Conservation (phyloP, 2,329 filamentous ascomycete genomes). For the Trichoderma gracile region DNA sequence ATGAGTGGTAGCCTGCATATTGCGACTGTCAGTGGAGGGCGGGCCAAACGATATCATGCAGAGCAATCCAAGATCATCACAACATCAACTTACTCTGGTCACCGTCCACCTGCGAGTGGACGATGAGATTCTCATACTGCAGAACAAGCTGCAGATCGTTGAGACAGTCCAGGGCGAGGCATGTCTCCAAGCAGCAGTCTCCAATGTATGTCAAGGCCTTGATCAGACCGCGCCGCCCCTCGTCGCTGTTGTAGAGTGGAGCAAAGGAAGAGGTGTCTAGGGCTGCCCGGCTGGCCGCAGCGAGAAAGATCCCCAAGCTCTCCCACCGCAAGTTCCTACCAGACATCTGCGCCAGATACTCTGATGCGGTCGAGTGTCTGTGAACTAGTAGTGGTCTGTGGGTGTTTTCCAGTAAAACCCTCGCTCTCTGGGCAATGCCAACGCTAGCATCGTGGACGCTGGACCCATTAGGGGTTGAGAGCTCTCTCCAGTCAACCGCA, state of each 20-base stretch:
- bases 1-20: constrained; percentile 12
- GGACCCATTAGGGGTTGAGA: neutral
- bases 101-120: constrained; percentile 21
- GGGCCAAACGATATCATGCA: neutral
- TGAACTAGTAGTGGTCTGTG: neutral
- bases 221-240: constrained; percentile 8
- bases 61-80: neutral
- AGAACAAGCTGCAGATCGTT: constrained; percentile 19
- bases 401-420: constrained; percentile 10
- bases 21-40: neutral
- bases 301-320: constrained; percentile 14
- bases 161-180: constrained; percentile 17
- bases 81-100: constrained; percentile 4
- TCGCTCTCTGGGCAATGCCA: constrained; percentile 3
- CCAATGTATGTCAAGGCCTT: constrained; percentile 19
- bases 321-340: constrained; percentile 19
- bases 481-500: constrained; percentile 7
- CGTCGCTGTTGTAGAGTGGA: constrained; percentile 22
- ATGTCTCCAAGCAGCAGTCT: constrained; percentile 21
- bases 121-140: constrained; percentile 20
- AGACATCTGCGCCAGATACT: constrained; percentile 17
- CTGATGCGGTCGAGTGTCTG: neutral
- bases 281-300: constrained; percentile 16
- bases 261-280: constrained; percentile 15
- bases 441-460: neutral